A percentile compares a stretch with the other conserved stretches of the same genome.
Evolutionary conservation across 371 early-diverging fungal species (phyloP).

Genomic region (Mortierella sp.): DNA sequence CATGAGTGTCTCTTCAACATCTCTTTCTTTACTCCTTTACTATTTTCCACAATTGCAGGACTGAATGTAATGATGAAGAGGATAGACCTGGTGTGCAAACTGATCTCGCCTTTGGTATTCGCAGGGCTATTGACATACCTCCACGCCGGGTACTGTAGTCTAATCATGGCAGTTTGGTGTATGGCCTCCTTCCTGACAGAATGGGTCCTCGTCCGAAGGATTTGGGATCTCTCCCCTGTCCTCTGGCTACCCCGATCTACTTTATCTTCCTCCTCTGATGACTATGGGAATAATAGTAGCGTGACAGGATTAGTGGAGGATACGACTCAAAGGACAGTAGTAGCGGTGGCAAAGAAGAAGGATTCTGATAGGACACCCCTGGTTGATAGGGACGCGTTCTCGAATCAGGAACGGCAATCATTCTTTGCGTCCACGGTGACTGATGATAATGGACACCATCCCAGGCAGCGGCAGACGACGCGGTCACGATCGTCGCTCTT

Average conservation of each 20-base stretch:
- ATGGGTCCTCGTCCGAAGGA: conserved; percentile 25
- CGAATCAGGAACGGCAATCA: not conserved
- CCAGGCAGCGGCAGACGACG: not conserved
- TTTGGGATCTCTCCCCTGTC: conserved; percentile 27
- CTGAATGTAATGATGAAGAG: conserved; percentile 58
- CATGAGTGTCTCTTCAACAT: too few relatives aligned
- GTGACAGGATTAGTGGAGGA: not conserved
- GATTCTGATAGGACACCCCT: not conserved
- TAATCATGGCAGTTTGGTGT: conserved; percentile 40
- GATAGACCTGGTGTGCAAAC: conserved; percentile 66
- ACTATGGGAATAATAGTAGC: not conserved
- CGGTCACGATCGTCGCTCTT: not conserved
- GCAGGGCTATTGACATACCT: conserved; percentile 36
- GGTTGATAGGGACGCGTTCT: not conserved
- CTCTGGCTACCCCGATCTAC: conserved; percentile 34
- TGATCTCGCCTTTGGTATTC: conserved; percentile 60
- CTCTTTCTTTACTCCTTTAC: not conserved
- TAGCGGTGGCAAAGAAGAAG: too few relatives aligned
- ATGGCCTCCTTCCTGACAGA: conserved; percentile 25
- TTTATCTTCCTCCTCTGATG: not conserved
- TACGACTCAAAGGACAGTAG: not conserved
- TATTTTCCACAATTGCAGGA: not conserved
- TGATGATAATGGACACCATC: not conserved
- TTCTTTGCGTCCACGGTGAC: not conserved
- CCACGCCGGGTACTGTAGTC: conserved; percentile 31